Base-by-base conservation (phyloP, 1,284 basidiomycete species). In the Mycena sp. region DNA sequence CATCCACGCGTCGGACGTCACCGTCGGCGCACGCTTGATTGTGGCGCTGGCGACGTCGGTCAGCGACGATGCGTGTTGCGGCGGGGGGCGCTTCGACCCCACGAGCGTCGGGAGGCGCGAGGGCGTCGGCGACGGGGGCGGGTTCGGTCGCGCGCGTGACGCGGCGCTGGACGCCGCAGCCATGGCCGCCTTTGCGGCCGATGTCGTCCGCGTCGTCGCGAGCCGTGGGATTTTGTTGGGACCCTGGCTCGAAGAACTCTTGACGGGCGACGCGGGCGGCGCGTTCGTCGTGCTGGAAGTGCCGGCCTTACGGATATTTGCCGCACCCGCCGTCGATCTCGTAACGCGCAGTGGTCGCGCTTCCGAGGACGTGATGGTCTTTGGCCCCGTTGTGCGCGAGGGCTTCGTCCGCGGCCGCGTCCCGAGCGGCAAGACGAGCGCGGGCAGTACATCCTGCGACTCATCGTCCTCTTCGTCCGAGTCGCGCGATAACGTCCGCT, bases 201-300 rank as follows among this genome's bases (percentile, higher is more conserved):
- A 76, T 11, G 80, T 78, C n/a, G 84, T 82, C 48, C 83, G 84
- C 29, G 85, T 82, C 1, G 80, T 76, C 29, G 90, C 84, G 14
- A 92, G 81, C 67, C 90, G 81, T 7, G 91, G 91, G 59, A 93
- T 92, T 78, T 92, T 93, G 73, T 91, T 91, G 4, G 91, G 87
- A 4, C 84, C 80, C 69, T 84, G 85, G 11, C 78, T 46, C 14
- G 63, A 74, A 38, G 79, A 70, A 9, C 74, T 67, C 69, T 82
- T 83, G 6, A 74, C 71, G 1, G 82, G 78, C 7, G 80, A n/a
- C n/a, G n/a, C n/a, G n/a, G n/a, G 78, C n/a, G 79, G 76, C 30
- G 78, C 74, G 4, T 76, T n/a, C n/a, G n/a, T n/a, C n/a, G n/a
- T n/a, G n/a, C n/a, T 74, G 38, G 77, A 69, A 28, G 69, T 56